These are phyloP conservation scores for Tripterygium wilfordii DNA, from an alignment of 177 flowering plant species.

Conservation along the genomic window DNA sequence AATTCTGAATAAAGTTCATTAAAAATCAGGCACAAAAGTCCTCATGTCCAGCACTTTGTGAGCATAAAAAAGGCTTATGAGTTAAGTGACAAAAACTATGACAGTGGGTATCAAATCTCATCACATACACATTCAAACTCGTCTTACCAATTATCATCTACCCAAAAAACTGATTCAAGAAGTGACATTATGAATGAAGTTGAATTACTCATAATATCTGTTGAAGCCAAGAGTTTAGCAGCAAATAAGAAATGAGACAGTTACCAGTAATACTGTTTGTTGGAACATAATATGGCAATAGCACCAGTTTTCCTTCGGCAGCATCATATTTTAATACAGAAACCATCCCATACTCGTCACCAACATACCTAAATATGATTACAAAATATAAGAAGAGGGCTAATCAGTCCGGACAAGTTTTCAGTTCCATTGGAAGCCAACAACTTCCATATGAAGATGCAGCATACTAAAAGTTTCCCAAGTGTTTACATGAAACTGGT, in stretches of 20 bases:
- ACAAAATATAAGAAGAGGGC: too few relatives aligned
- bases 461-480: not conserved
- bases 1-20: too few relatives aligned
- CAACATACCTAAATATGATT: conserved; percentile 25
- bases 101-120: too few relatives aligned
- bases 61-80: too few relatives aligned
- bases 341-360: conserved; percentile 37
- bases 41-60: too few relatives aligned
- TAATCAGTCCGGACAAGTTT: not conserved
- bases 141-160: too few relatives aligned
- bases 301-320: conserved; percentile 20
- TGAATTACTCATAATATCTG: too few relatives aligned
- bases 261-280: conserved; percentile 28
- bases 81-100: too few relatives aligned
- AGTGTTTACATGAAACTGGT: conserved; percentile 32
- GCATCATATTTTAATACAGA: conserved; percentile 32
- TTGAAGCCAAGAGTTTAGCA: not conserved
- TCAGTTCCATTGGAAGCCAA: conserved; percentile 1
- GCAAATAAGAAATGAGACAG: not conserved
- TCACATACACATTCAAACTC: too few relatives aligned
- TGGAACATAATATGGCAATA: conserved; percentile 27
- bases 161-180: too few relatives aligned
- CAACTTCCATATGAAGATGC: conserved; percentile 1
- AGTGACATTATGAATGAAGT: too few relatives aligned
- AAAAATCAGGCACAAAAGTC: too few relatives aligned